These are phyloP conservation scores for Cutaneotrichosporon mucoides DNA, from an alignment of 1,284 basidiomycete genomes.

Conservation along the genomic window DNA sequence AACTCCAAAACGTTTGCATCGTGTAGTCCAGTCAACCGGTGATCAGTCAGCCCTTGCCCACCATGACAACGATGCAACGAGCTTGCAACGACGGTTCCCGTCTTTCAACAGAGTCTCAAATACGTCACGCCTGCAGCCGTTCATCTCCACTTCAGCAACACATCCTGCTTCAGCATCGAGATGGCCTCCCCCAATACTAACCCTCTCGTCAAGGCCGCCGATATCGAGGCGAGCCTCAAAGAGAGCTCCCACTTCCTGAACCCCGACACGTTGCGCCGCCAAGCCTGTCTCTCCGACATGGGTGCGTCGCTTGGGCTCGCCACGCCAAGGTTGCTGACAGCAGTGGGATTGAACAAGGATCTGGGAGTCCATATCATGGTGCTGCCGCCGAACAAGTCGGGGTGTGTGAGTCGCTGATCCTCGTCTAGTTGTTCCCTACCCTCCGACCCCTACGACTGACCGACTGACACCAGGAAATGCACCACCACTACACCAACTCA, in stretches of 20 bases:
- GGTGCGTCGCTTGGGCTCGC: conserved; percentile 8
- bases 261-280: conserved; percentile 5
- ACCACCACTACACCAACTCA: conserved; percentile 24
- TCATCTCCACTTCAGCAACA: too few species aligned
- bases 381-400: background rate
- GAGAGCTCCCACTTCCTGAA: conserved; percentile 18
- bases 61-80: too few species aligned
- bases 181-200: conserved; percentile 3
- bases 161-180: too few species aligned
- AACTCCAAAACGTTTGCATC: background rate
- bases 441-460: too few species aligned
- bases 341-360: conserved; percentile 11
- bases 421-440: too few species aligned
- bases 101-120: too few species aligned
- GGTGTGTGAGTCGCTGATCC: background rate
- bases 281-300: conserved; percentile 20
- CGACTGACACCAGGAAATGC: conserved; percentile 6
- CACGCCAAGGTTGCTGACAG: background rate
- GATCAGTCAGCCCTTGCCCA: too few species aligned
- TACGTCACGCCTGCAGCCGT: too few species aligned
- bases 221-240: conserved; percentile 14
- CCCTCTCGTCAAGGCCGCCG: conserved; percentile 20
- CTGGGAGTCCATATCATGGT: background rate
- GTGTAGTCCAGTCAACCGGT: background rate
- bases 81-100: too few species aligned